Percentiles rank a stretch among this genome's conserved stretches.
Conservation (phyloP, 1,284 basidiomycete genomes). For the Violaceomyces palustris region DNA sequence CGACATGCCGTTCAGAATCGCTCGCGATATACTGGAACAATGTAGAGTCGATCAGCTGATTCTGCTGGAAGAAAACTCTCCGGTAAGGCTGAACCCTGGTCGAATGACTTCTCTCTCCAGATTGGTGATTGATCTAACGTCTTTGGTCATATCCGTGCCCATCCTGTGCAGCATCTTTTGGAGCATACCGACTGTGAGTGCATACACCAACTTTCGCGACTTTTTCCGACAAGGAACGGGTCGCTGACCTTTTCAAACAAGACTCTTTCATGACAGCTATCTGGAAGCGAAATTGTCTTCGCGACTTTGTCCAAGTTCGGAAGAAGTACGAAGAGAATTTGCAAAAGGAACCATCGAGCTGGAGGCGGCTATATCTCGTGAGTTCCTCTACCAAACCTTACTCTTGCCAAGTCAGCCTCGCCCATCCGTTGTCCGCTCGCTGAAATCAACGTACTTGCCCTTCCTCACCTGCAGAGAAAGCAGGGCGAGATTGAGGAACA, state of each 20-base stretch:
- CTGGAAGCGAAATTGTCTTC: conserved; percentile 42
- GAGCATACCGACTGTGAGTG: conserved; percentile 15
- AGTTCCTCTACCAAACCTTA: background rate
- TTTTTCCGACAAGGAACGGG: too few species aligned
- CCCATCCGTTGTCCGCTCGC: background rate
- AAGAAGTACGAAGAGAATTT: conserved; percentile 13
- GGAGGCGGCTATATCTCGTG: conserved; percentile 30
- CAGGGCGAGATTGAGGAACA: conserved; percentile 32
- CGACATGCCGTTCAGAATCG: conserved; percentile 43
- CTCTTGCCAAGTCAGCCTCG: background rate
- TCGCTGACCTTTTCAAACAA: background rate
- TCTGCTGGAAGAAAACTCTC: conserved; percentile 35
- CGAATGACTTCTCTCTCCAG: too few species aligned
- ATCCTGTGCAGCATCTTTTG: conserved; percentile 16
- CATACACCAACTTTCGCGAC: too few species aligned
- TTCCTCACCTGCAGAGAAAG: conserved; percentile 6
- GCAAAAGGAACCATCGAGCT: conserved; percentile 17
- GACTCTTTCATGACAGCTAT: conserved; percentile 21
- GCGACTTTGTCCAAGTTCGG: conserved; percentile 40
- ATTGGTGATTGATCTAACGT: too few species aligned
- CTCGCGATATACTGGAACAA: conserved; percentile 38
- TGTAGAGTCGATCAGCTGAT: conserved; percentile 43
- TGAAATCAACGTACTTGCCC: conserved; percentile 1
- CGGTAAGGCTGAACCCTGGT: conserved; percentile 21
- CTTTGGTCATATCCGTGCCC: too few species aligned